Conservation (phyloP, 2,329 filamentous ascomycete species). For the Ophiostoma perfectum region DNA sequence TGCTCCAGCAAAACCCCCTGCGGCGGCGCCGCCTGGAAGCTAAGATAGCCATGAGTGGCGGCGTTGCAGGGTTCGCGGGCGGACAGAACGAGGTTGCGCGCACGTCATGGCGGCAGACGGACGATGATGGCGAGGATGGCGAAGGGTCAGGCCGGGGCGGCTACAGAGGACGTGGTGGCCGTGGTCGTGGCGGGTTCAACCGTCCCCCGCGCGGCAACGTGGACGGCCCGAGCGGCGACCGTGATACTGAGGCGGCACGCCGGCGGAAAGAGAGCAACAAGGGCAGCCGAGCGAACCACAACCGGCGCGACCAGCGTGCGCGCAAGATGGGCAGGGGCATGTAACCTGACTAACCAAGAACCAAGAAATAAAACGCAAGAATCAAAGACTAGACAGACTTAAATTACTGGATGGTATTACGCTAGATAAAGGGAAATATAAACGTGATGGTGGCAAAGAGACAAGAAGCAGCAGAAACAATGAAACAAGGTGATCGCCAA, state of each 20-base stretch:
- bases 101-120: conserved; percentile 58
- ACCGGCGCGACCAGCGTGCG: conserved; percentile 65
- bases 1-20: conserved; percentile 69
- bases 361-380: background rate
- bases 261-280: conserved; percentile 79
- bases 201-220: conserved; percentile 52
- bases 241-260: conserved; percentile 64
- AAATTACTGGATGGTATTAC: conserved; percentile 5
- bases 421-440: background rate
- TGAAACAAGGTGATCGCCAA: conserved; percentile 7
- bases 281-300: conserved; percentile 77
- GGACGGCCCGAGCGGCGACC: conserved; percentile 61
- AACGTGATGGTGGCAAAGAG: too few relatives aligned
- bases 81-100: conserved; percentile 59
- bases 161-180: conserved; percentile 39
- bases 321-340: conserved; percentile 59
- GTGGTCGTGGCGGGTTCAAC: conserved; percentile 43
- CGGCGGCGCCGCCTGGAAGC: conserved; percentile 64
- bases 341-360: conserved; percentile 26
- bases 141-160: conserved; percentile 35
- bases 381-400: background rate
- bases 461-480: background rate
- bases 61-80: conserved; percentile 47
- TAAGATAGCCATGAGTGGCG: conserved; percentile 38
- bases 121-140: conserved; percentile 7